phyloP scores from a whole-genome alignment of 2,329 filamentous ascomycete genomes.

The Gaeumannomyces tritici region DNA sequence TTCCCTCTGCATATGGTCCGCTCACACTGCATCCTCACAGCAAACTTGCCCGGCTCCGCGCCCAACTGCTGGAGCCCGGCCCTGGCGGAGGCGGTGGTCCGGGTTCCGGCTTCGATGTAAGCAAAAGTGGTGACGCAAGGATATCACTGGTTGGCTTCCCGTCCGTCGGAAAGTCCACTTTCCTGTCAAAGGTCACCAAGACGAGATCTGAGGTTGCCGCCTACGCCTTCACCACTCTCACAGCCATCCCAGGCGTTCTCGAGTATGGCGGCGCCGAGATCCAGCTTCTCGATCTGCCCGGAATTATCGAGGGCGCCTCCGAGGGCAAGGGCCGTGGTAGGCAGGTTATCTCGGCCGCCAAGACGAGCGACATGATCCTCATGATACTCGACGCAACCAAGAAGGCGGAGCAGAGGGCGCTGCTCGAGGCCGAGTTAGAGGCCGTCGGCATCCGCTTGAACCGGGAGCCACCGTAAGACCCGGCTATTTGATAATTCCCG shows the following conservation, averaged over 20 bases:
- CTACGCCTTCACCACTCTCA: constrained; percentile 95
- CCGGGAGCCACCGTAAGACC: constrained; percentile 70
- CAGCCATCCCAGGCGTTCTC: constrained; percentile 91
- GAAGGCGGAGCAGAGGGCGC: constrained; percentile 79
- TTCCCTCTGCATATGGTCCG: not conserved
- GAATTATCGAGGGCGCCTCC: constrained; percentile 94
- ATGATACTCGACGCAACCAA: constrained; percentile 98
- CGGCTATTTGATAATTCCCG: not conserved
- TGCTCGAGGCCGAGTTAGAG: constrained; percentile 87
- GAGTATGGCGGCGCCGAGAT: constrained; percentile 98
- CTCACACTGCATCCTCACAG: constrained; percentile 31
- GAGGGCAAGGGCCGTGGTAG: constrained; percentile 93
- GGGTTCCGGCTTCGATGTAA: constrained; percentile 84
- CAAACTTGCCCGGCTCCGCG: constrained; percentile 90
- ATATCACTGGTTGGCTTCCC: constrained; percentile 98
- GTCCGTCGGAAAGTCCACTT: constrained; percentile 96
- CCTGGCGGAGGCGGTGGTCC: constrained; percentile 69
- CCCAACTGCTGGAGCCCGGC: constrained; percentile 84
- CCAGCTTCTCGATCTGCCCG: constrained; percentile 91
- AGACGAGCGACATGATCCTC: constrained; percentile 93
- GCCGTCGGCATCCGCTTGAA: constrained; percentile 93
- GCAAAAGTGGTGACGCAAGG: constrained; percentile 90
- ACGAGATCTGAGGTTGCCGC: constrained; percentile 93
- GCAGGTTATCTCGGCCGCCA: constrained; percentile 95
- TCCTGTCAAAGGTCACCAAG: constrained; percentile 97